These are phyloP conservation scores for Rosa multiflora DNA, from an alignment of 306 rosid genomes.

Conservation along the genomic window DNA sequence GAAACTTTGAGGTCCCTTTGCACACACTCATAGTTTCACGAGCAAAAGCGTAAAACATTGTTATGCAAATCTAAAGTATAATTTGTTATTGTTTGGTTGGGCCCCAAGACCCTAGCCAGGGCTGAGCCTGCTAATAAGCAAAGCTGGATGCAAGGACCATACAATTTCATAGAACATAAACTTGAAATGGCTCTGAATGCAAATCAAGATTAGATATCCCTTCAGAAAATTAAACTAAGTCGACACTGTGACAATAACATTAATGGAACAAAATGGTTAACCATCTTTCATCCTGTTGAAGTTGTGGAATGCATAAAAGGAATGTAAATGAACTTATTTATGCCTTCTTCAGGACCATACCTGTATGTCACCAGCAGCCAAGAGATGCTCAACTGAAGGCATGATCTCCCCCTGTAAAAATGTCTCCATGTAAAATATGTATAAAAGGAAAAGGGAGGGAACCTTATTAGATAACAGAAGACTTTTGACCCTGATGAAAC, in stretches of 20 bases:
- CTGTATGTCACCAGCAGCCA: constrained; percentile 83
- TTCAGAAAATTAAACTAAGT: not conserved
- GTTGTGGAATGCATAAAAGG: not conserved
- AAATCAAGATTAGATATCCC: not conserved
- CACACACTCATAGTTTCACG: not conserved
- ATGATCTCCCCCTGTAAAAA: constrained; percentile 80
- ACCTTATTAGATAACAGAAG: not conserved
- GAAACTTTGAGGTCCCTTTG: not conserved
- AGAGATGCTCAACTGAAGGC: constrained; percentile 76
- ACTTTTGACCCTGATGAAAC: not conserved
- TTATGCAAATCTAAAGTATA: no score
- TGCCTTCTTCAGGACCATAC: constrained; percentile 27
- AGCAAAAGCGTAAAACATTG: no score
- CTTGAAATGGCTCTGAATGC: not conserved
- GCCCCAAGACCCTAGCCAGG: not conserved
- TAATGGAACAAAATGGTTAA: not conserved
- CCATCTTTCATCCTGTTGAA: not conserved
- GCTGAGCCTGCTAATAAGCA: not conserved
- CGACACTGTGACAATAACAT: not conserved
- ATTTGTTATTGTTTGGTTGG: no score
- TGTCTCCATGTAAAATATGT: constrained; percentile 22
- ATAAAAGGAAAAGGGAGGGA: constrained; percentile 16
- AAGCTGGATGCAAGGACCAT: not conserved
- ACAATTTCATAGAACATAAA: not conserved
- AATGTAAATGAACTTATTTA: not conserved